A percentile compares a stretch with the other conserved stretches of the same genome.
Evolutionary conservation across 169 alveolate species (phyloP).

Genomic region (Plasmodium billcollinsi): DNA sequence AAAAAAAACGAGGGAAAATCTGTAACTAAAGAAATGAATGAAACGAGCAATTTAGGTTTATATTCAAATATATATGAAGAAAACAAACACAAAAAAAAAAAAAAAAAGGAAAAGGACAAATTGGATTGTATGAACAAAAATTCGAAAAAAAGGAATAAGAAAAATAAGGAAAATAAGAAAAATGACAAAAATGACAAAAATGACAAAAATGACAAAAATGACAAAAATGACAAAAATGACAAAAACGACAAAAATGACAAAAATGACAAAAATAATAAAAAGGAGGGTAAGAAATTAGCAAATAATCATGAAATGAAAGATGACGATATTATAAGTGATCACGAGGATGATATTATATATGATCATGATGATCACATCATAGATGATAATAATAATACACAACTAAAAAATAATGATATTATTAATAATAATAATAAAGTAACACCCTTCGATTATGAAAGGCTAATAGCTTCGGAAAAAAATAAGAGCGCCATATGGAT

Average conservation of each 20-base stretch:
- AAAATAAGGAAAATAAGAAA: not conserved
- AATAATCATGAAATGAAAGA: not conserved
- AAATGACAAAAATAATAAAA: not conserved
- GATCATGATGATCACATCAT: not conserved
- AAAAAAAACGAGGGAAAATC: constrained; percentile 51
- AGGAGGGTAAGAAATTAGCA: not conserved
- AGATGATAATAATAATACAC: not conserved
- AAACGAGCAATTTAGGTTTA: constrained; percentile 26
- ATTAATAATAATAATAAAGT: constrained; percentile 14
- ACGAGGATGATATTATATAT: not conserved
- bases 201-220: not conserved
- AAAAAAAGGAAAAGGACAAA: not conserved
- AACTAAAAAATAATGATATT: constrained; percentile 1
- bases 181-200: not conserved
- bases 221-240: not conserved
- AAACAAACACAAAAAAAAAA: constrained; percentile 7
- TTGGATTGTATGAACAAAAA: not conserved
- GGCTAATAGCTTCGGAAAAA: constrained; percentile 76
- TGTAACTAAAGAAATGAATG: constrained; percentile 10
- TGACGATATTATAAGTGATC: not conserved
- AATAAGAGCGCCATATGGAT: constrained; percentile 82
- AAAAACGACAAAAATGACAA: not conserved
- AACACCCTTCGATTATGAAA: constrained; percentile 76
- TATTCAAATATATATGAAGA: constrained; percentile 22
- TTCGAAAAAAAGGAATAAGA: not conserved